Conservation (phyloP, 164 flowering plant genomes). For the Amborella trichopoda region DNA sequence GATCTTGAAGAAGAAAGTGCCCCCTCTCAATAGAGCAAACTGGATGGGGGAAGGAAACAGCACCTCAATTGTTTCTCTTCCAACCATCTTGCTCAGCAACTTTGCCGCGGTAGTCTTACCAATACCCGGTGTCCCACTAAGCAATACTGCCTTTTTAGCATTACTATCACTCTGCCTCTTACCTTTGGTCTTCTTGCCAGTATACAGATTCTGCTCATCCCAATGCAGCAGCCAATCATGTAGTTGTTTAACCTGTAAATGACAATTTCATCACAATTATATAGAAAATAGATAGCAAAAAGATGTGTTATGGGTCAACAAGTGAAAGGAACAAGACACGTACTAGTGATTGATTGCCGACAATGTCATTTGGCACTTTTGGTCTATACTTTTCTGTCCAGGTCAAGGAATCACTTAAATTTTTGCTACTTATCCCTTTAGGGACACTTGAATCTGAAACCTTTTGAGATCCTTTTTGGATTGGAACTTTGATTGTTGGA, state of each 20-base stretch:
- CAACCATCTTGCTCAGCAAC: conserved; percentile 89
- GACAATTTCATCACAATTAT: too few species aligned
- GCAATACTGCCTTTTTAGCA: conserved; percentile 72
- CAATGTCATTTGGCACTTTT: conserved; percentile 68
- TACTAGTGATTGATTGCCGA: conserved; percentile 88
- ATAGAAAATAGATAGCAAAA: background rate
- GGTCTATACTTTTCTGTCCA: conserved; percentile 96
- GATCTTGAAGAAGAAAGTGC: too few species aligned
- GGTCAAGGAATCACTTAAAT: conserved; percentile 24
- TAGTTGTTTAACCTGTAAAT: conserved; percentile 76
- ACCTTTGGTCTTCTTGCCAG: conserved; percentile 46
- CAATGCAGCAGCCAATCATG: conserved; percentile 79
- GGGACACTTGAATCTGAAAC: too few species aligned
- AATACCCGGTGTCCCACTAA: conserved; percentile 94
- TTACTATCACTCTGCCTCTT: conserved; percentile 60
- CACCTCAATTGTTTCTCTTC: conserved; percentile 75
- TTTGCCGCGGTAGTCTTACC: conserved; percentile 96
- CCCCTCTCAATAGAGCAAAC: conserved; percentile 1
- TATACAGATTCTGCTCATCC: conserved; percentile 56
- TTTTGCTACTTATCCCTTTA: too few species aligned
- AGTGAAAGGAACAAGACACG: conserved; percentile 7
- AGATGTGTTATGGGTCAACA: background rate
- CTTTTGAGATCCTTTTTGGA: too few species aligned
- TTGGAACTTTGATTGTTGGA: too few species aligned
- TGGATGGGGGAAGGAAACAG: conserved; percentile 4